Conservation (phyloP, 306 rosid genomes). For the Vigna unguiculata region DNA sequence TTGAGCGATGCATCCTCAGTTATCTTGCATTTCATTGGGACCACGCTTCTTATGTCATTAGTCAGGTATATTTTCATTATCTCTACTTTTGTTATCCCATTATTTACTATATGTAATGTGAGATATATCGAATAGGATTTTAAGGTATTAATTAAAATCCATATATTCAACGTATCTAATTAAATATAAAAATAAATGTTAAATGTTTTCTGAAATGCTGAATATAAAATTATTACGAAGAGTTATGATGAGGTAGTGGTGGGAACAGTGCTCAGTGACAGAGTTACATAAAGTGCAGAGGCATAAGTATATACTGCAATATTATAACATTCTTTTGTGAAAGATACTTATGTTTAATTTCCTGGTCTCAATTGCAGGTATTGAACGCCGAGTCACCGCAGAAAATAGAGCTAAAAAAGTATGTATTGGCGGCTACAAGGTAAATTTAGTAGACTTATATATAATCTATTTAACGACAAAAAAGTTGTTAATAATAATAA, state of each 20-base stretch:
- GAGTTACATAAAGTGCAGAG: no score
- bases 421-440: slow-evolving; percentile 83
- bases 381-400: slow-evolving; percentile 58
- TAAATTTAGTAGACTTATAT: slow-evolving; percentile 7
- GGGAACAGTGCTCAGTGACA: no score
- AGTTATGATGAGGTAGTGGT: no score
- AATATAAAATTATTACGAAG: no score
- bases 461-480: no score
- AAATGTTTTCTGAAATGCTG: neutral
- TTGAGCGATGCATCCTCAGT: slow-evolving; percentile 67
- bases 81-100: no score
- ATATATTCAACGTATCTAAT: neutral
- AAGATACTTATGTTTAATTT: neutral
- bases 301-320: no score
- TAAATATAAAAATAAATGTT: neutral
- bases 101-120: neutral
- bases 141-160: neutral
- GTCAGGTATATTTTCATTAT: slow-evolving; percentile 3
- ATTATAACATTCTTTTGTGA: neutral
- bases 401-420: slow-evolving; percentile 62
- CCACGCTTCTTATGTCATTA: slow-evolving; percentile 42
- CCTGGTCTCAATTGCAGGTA: slow-evolving; percentile 51
- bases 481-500: no score
- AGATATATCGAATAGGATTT: neutral
- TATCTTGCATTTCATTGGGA: slow-evolving; percentile 80